Conservation (phyloP, 2,329 filamentous ascomycete species). For the Claviceps purpurea region DNA sequence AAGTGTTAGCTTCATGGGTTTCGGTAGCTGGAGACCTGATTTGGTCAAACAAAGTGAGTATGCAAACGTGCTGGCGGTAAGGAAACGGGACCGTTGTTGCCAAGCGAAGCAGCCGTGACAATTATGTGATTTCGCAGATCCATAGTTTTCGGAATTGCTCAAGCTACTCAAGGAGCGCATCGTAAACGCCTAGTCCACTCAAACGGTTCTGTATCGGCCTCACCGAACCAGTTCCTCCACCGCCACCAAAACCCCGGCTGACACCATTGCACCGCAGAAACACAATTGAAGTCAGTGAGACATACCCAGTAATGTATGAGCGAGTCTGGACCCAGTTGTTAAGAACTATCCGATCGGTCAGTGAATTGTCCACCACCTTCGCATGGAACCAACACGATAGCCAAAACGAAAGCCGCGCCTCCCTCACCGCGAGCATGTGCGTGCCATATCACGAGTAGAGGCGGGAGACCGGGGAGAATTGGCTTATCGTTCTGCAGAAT, state of each 20-base stretch:
- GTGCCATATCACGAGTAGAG: too few species aligned
- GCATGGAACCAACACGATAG: not conserved
- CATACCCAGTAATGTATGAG: slow-evolving; percentile 72
- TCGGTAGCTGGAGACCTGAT: not conserved
- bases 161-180: not conserved
- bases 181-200: not conserved
- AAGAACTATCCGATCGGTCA: slow-evolving; percentile 34
- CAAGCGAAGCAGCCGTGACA: not conserved
- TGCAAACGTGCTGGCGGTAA: not conserved
- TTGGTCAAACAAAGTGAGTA: not conserved
- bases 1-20: not conserved
- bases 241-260: too few species aligned
- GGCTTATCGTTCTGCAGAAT: not conserved
- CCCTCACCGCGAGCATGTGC: too few species aligned
- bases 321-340: slow-evolving; percentile 58
- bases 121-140: not conserved
- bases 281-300: not conserved
- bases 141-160: not conserved
- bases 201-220: not conserved
- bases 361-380: not conserved
- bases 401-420: not conserved
- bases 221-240: not conserved
- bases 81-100: not conserved
- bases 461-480: too few species aligned
- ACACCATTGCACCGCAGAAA: too few species aligned